Evolutionary conservation across 2,329 filamentous ascomycete genomes (phyloP).

Genomic region (Drechslerella dactyloides): DNA sequence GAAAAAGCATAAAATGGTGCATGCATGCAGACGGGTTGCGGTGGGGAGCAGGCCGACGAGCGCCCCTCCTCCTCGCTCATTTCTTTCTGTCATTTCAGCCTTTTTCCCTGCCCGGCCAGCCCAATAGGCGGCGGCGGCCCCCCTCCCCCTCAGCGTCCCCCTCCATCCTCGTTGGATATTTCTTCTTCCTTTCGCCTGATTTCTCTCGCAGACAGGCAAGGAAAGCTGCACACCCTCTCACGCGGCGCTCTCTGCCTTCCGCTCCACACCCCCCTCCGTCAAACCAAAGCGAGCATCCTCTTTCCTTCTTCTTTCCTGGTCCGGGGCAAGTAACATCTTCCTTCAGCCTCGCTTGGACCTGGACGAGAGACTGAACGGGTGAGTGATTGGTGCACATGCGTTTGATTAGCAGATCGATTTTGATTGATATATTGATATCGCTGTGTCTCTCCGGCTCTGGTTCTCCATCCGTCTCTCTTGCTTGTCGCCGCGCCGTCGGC

Average conservation of each 20-base stretch:
- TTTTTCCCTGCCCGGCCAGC: conserved; percentile 52
- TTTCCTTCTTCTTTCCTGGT: conserved; percentile 47
- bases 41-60: conserved; percentile 20
- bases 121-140: conserved; percentile 51
- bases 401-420: background rate
- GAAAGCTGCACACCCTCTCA: conserved; percentile 28
- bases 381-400: conserved; percentile 6
- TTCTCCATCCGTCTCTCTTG: background rate
- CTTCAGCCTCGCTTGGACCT: conserved; percentile 32
- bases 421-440: conserved; percentile 8
- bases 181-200: conserved; percentile 46
- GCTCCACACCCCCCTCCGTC: conserved; percentile 18
- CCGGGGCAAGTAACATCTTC: conserved; percentile 15
- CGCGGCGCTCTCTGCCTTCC: conserved; percentile 9
- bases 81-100: conserved; percentile 51
- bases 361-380: background rate
- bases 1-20: conserved; percentile 48
- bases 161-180: conserved; percentile 43
- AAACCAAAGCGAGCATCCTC: background rate
- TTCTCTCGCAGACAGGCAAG: conserved; percentile 3
- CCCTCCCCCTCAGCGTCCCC: conserved; percentile 26
- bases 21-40: conserved; percentile 25
- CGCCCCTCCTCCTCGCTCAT: conserved; percentile 47
- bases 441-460: background rate
- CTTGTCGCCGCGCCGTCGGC: conserved; percentile 35